phyloP scores from a whole-genome alignment of 306 rosid genomes.

The Prunus kanzakura region DNA sequence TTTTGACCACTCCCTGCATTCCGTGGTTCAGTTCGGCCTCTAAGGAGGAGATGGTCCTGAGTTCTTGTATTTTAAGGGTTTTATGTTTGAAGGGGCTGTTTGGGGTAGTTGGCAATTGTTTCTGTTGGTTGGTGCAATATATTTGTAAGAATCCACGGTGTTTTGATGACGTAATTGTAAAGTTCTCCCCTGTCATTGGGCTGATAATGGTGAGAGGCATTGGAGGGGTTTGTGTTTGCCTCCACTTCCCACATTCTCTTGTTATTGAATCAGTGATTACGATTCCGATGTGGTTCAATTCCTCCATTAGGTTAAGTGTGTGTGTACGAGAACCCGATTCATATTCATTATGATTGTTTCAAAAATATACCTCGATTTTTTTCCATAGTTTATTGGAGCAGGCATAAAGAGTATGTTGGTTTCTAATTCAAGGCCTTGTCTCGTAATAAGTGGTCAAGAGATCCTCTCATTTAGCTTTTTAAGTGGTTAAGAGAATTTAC shows the following conservation, averaged over 20 bases:
- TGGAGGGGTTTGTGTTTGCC: slow-evolving; percentile 47
- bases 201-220: slow-evolving; percentile 35
- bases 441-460: no score
- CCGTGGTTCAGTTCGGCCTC: slow-evolving; percentile 4
- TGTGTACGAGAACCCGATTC: slow-evolving; percentile 43
- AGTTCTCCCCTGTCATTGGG: slow-evolving; percentile 42
- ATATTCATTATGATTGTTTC: slow-evolving; percentile 34
- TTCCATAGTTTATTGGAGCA: neutral
- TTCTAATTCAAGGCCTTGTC: no score
- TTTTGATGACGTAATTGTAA: slow-evolving; percentile 71
- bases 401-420: neutral
- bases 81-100: slow-evolving; percentile 39
- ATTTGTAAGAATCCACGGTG: slow-evolving; percentile 58
- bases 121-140: slow-evolving; percentile 43
- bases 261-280: slow-evolving; percentile 31
- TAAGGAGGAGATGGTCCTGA: slow-evolving; percentile 23
- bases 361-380: slow-evolving; percentile 3
- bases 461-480: no score
- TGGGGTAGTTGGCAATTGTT: slow-evolving; percentile 44
- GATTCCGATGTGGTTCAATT: slow-evolving; percentile 39
- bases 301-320: slow-evolving; percentile 33
- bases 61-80: slow-evolving; percentile 29
- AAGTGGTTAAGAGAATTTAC: no score
- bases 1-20: slow-evolving; percentile 21
- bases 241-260: slow-evolving; percentile 46